These are phyloP conservation scores for Apiotrichum mycotoxinovorans DNA, from an alignment of 1,284 basidiomycete genomes.

Conservation along the genomic window DNA sequence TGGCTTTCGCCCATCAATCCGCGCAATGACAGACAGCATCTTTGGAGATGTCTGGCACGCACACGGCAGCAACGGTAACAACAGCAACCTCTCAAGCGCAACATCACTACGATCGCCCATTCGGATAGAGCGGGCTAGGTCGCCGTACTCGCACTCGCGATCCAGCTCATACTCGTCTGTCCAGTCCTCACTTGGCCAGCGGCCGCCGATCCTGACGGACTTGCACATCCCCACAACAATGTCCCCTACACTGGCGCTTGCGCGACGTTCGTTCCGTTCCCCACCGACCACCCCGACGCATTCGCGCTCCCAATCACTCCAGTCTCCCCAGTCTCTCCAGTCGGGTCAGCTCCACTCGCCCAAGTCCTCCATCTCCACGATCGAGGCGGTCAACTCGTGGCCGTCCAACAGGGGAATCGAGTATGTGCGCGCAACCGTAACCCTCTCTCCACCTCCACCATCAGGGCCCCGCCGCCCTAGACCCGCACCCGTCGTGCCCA, in stretches of 20 bases:
- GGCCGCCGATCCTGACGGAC: background rate
- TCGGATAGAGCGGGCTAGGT: background rate
- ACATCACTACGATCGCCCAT: background rate
- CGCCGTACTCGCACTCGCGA: background rate
- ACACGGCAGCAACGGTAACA: background rate
- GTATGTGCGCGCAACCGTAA: slow-evolving; percentile 1
- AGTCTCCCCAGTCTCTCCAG: too few relatives aligned
- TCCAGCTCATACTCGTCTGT: slow-evolving; percentile 1
- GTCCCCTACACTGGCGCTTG: slow-evolving; percentile 2
- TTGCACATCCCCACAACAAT: background rate
- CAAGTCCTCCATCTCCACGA: background rate
- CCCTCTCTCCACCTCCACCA: background rate
- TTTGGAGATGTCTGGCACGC: slow-evolving; percentile 2
- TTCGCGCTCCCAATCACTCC: background rate
- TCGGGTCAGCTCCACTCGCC: background rate
- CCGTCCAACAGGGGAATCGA: background rate
- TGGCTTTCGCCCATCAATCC: background rate
- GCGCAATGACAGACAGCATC: slow-evolving; percentile 3
- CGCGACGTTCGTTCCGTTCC: slow-evolving; percentile 1
- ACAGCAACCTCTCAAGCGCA: background rate
- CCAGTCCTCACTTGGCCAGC: background rate
- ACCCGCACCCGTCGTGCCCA: background rate
- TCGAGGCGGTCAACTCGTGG: slow-evolving; percentile 1
- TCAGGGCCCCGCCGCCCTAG: background rate
- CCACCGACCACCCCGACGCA: background rate